Conservation (phyloP, 495 filamentous ascomycete species). For the Xylaria nigripes region DNA sequence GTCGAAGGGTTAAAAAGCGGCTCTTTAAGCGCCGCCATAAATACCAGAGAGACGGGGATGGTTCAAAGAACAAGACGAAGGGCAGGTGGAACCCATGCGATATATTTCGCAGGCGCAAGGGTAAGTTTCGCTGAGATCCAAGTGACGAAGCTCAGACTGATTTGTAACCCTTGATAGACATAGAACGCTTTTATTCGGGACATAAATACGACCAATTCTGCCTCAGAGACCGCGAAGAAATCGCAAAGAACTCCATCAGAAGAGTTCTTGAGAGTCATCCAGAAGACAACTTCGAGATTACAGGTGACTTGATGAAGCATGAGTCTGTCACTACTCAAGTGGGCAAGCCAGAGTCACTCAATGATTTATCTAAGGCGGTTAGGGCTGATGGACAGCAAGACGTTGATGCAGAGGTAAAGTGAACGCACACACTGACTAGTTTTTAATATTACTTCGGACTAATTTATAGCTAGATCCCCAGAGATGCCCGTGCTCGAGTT, state of each 20-base stretch:
- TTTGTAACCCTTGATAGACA: conserved; percentile 5
- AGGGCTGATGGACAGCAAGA: conserved; percentile 15
- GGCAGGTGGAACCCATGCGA: conserved; percentile 7
- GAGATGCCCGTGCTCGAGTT: background rate
- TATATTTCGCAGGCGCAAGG: background rate
- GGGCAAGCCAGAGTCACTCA: background rate
- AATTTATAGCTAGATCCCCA: background rate
- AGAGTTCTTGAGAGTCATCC: conserved; percentile 9
- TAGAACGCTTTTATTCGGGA: conserved; percentile 12
- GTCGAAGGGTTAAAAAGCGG: background rate
- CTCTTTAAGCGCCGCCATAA: background rate
- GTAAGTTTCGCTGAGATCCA: background rate
- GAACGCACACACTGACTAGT: background rate
- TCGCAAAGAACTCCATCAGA: conserved; percentile 12
- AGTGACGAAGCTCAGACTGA: background rate
- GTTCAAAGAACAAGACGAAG: background rate
- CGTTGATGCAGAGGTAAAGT: conserved; percentile 17
- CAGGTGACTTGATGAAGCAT: conserved; percentile 13
- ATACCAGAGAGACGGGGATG: background rate
- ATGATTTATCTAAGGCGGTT: conserved; percentile 7
- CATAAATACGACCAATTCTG: background rate
- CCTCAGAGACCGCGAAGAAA: conserved; percentile 8
- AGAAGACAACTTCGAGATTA: conserved; percentile 8
- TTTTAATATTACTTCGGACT: background rate
- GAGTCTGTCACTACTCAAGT: conserved; percentile 5